Evolutionary conservation across 208 protist species (phyloP), one percentile per base, ranked within the genome.

Genomic region (Wallacemonas sp.): DNA sequence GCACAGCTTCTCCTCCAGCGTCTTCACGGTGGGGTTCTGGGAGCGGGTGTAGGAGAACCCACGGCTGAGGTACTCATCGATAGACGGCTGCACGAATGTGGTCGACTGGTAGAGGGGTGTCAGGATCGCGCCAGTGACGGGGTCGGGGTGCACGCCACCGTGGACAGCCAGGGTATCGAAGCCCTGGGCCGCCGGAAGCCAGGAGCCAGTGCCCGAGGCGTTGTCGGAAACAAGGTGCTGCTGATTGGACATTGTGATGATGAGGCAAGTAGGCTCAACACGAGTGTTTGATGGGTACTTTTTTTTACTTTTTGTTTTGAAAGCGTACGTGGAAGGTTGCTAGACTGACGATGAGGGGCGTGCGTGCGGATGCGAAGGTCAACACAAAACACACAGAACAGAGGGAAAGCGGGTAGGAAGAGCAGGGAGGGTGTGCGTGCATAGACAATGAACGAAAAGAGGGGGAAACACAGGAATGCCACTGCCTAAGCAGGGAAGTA

Each of bases 31-130:
- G n/a, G 97, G 97, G 83, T 99, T 99, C 55, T 80, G 78, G 21
- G 79, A 87, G 65, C 97, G 87, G 32, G 88, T 87, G 71, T 99
- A 98, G 68, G 91, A 94, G 79, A 92, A 98, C 26, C 87, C 87
- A 41, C 88, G 88, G 2, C 33, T 45, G 61, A 80, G 71, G 72
- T 96, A 96, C 68, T 83, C 66, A 41, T 89, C 82, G 53, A 94
- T 92, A 19, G 88, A 94, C 74, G 89, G 78, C 78, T 97, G 90
- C 32, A 95, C 87, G 73, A 94, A 97, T 8, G 91, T 96, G 5
- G 93, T 94, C 45, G 73, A 79, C 66, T 92, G 88, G 69, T 88
- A 93, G 32, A 97, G 81, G 19, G 93, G 90, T 27, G 87, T 95
- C 22, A 97, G 68, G 39, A 97, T 90, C 41, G 91, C 87, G 26